phyloP scores from a whole-genome alignment of 2,329 filamentous ascomycete species.

The Penicillium sp. region DNA sequence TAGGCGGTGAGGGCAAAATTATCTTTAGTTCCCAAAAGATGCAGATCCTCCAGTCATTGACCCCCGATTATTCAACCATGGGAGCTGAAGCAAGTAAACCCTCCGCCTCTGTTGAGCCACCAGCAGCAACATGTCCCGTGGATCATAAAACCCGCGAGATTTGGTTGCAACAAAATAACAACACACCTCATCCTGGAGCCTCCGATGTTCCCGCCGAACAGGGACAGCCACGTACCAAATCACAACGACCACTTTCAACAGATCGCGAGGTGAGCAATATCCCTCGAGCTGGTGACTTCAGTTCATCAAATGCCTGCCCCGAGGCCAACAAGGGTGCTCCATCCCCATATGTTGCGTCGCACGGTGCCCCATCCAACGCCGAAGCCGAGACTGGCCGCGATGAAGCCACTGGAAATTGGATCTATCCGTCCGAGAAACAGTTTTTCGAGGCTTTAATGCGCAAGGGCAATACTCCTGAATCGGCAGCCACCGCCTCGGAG shows the following conservation, averaged over 20 bases:
- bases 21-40: conserved; percentile 14
- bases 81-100: conserved; percentile 41
- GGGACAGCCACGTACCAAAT: conserved; percentile 28
- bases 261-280: conserved; percentile 78
- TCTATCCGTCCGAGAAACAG: conserved; percentile 95
- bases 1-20: conserved; percentile 28
- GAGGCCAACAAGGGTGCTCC: conserved; percentile 25
- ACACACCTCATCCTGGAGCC: conserved; percentile 37
- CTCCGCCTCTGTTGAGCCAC: conserved; percentile 25
- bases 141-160: conserved; percentile 84
- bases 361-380: conserved; percentile 62
- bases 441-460: conserved; percentile 97
- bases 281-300: conserved; percentile 57
- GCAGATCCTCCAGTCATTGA: conserved; percentile 19
- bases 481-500: conserved; percentile 40
- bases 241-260: conserved; percentile 55
- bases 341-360: conserved; percentile 33
- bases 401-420: conserved; percentile 77
- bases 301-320: conserved; percentile 19
- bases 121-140: conserved; percentile 68
- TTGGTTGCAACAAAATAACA: conserved; percentile 66
- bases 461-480: conserved; percentile 73
- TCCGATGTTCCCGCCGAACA: conserved; percentile 26
- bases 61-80: conserved; percentile 28
- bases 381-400: conserved; percentile 76